Evolutionary conservation across 768 basidiomycete genomes (phyloP).

Genomic region (Boletus fagicola): DNA sequence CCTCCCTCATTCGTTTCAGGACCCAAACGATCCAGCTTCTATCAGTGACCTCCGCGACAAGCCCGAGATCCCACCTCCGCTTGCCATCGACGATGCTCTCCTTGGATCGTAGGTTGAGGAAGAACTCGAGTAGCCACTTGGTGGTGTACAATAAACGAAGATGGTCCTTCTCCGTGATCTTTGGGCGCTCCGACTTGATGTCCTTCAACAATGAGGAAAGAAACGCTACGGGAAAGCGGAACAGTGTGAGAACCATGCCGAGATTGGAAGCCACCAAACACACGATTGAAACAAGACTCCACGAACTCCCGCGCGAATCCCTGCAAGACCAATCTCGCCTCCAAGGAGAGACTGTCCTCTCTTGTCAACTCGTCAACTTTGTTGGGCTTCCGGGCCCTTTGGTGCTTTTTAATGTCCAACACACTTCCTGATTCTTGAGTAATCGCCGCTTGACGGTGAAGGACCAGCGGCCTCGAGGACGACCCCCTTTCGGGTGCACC

Average conservation of each 20-base stretch:
- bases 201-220: constrained; percentile 83
- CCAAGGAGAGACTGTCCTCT: constrained; percentile 64
- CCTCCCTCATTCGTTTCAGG: constrained; percentile 80
- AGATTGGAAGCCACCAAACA: constrained; percentile 32
- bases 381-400: constrained; percentile 55
- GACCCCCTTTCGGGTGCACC: constrained; percentile 21
- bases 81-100: constrained; percentile 33
- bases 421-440: constrained; percentile 63
- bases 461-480: constrained; percentile 58
- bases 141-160: constrained; percentile 82
- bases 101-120: constrained; percentile 51
- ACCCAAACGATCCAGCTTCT: constrained; percentile 89
- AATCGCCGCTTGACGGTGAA: constrained; percentile 85
- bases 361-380: constrained; percentile 65
- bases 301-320: constrained; percentile 71
- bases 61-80: constrained; percentile 60
- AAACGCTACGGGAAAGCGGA: constrained; percentile 59
- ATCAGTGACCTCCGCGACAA: constrained; percentile 84
- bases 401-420: constrained; percentile 68
- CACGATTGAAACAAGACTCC: constrained; percentile 86
- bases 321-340: constrained; percentile 65
- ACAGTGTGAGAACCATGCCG: constrained; percentile 17
- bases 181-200: constrained; percentile 87
- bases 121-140: constrained; percentile 92
- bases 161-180: constrained; percentile 94